phyloP scores from a whole-genome alignment of 371 early-diverging fungal genomes.

The Zopfochytrium polystomum region DNA sequence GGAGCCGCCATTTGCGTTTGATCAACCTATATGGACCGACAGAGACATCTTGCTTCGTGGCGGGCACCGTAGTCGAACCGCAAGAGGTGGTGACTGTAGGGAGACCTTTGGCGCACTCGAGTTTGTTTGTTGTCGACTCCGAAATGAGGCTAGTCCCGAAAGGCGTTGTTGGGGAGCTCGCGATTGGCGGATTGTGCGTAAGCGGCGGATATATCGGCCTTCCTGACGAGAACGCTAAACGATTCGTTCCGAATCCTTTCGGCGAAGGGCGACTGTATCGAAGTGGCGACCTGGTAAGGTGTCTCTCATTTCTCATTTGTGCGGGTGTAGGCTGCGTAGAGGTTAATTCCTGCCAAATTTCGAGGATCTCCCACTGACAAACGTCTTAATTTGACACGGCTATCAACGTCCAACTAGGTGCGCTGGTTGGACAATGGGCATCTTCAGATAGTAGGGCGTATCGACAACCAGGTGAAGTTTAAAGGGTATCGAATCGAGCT shows the following conservation, averaged over 20 bases:
- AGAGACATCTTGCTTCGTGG: constrained; percentile 12
- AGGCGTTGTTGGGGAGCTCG: constrained; percentile 27
- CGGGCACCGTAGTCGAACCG: constrained; percentile 4
- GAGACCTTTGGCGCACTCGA: constrained; percentile 10
- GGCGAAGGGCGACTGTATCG: constrained; percentile 13
- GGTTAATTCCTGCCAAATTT: not conserved
- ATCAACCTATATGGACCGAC: constrained; percentile 41
- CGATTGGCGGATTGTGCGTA: constrained; percentile 23
- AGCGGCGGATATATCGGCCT: constrained; percentile 19
- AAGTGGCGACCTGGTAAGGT: constrained; percentile 29
- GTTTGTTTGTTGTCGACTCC: constrained; percentile 14
- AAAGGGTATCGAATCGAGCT: constrained; percentile 49
- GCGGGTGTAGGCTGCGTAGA: not conserved
- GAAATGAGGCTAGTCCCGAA: constrained; percentile 9
- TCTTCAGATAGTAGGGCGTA: constrained; percentile 39
- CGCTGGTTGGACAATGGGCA: constrained; percentile 35
- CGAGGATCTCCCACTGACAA: not conserved
- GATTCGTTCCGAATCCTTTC: constrained; percentile 22
- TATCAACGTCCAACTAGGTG: no score
- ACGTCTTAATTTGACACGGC: no score
- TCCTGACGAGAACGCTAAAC: constrained; percentile 22
- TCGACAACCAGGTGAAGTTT: constrained; percentile 49
- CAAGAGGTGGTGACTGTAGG: constrained; percentile 7
- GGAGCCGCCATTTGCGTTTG: constrained; percentile 16
- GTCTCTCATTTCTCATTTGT: no score